Conservation (phyloP, 208 protist species). For the Trypanosoma avium region DNA sequence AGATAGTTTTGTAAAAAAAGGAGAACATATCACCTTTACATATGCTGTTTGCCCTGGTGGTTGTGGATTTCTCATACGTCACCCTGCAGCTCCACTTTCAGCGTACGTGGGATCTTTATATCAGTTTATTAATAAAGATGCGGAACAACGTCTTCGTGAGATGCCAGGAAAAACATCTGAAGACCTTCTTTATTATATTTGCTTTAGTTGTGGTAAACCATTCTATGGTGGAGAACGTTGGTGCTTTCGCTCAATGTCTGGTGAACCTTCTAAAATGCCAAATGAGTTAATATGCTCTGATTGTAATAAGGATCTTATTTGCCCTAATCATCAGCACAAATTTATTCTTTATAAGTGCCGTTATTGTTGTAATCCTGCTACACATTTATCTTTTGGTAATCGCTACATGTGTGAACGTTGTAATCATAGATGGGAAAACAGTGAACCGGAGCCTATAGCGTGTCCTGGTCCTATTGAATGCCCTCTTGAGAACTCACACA, state of each 20-base stretch:
- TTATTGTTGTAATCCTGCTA: conserved; percentile 90
- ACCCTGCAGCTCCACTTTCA: conserved; percentile 49
- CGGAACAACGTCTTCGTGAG: conserved; percentile 26
- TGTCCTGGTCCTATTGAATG: conserved; percentile 57
- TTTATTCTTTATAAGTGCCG: conserved; percentile 83
- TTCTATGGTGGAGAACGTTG: conserved; percentile 80
- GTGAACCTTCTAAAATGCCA: conserved; percentile 60
- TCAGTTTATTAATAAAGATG: conserved; percentile 30
- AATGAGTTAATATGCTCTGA: conserved; percentile 70
- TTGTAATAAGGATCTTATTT: conserved; percentile 58
- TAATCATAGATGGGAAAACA: conserved; percentile 56
- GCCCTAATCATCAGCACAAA: conserved; percentile 34
- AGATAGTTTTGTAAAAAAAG: conserved; percentile 67
- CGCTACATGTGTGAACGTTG: conserved; percentile 81
- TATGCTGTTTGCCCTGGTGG: conserved; percentile 80
- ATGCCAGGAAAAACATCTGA: conserved; percentile 51
- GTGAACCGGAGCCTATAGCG: conserved; percentile 49
- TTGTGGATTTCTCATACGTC: conserved; percentile 73
- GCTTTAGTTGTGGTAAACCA: conserved; percentile 51
- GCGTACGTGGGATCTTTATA: conserved; percentile 41
- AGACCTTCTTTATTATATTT: conserved; percentile 82
- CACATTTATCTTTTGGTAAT: conserved; percentile 80
- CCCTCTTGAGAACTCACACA: conserved; percentile 52
- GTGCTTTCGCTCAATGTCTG: conserved; percentile 66
- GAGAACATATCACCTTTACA: conserved; percentile 81